Evolutionary conservation across 192 early-diverging fungal species (phyloP).

Genomic region (Martensiomyces pterosporus): DNA sequence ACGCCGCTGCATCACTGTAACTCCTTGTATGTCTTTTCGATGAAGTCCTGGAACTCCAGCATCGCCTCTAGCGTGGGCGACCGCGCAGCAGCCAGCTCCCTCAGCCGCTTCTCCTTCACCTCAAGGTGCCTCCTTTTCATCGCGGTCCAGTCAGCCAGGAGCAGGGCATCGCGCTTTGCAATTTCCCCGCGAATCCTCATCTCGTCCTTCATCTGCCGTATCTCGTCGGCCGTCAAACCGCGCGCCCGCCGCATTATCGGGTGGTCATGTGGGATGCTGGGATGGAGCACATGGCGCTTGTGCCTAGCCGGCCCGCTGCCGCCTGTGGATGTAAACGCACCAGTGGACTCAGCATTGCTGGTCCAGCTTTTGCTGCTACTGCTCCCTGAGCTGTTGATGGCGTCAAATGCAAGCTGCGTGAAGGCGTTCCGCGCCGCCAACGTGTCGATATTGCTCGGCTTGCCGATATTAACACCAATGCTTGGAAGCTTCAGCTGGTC

Average conservation of each 20-base stretch:
- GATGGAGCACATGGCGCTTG: neutral
- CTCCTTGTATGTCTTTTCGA: slow-evolving; percentile 8
- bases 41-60: slow-evolving; percentile 14
- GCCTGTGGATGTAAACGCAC: neutral
- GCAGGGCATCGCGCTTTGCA: slow-evolving; percentile 21
- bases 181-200: slow-evolving; percentile 26
- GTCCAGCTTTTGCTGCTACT: too few species aligned
- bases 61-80: slow-evolving; percentile 6
- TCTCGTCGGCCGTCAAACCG: slow-evolving; percentile 13
- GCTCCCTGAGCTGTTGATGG: too few species aligned
- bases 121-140: slow-evolving; percentile 33
- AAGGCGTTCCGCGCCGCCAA: too few species aligned
- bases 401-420: too few species aligned
- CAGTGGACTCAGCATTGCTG: neutral
- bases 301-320: slow-evolving; percentile 1
- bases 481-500: too few species aligned
- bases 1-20: too few species aligned
- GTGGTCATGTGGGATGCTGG: neutral
- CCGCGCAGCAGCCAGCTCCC: slow-evolving; percentile 12
- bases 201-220: slow-evolving; percentile 29
- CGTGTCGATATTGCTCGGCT: too few species aligned
- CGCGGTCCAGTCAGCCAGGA: slow-evolving; percentile 37
- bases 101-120: slow-evolving; percentile 15
- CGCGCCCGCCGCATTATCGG: slow-evolving; percentile 13
- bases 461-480: too few species aligned